Evolutionary conservation across 176 grass and related monocot species (phyloP).

Genomic region (Musa itinerans): DNA sequence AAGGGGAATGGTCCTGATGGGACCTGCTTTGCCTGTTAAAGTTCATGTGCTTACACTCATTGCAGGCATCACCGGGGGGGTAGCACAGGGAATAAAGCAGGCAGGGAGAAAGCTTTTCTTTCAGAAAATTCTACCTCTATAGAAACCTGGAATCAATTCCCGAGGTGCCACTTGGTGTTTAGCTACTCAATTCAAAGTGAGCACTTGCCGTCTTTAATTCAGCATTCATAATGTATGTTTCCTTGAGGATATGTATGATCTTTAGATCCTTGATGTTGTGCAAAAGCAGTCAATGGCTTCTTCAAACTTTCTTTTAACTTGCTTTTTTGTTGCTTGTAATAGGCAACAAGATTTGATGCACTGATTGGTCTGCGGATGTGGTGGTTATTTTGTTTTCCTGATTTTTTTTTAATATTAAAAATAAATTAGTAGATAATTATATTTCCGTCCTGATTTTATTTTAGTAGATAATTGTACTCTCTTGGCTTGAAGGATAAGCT

Average conservation of each 20-base stretch:
- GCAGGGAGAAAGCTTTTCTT: not conserved
- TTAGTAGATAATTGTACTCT: not conserved
- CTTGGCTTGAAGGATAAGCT: too few relatives aligned
- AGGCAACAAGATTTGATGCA: not conserved
- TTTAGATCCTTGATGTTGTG: not conserved
- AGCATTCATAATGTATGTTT: not conserved
- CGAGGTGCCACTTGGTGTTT: not conserved
- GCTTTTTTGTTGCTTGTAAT: not conserved
- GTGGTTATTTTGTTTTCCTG: not conserved
- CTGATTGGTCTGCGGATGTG: too few relatives aligned
- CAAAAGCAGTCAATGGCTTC: not conserved
- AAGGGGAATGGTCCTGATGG: conserved; percentile 2
- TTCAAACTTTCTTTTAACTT: not conserved
- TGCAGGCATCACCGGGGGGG: conserved; percentile 18
- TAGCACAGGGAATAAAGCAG: conserved; percentile 23
- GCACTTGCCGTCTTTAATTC: not conserved
- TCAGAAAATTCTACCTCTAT: conserved; percentile 1
- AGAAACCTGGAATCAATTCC: conserved; percentile 1
- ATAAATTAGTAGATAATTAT: not conserved
- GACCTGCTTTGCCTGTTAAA: conserved; percentile 10
- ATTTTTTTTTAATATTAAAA: not conserved
- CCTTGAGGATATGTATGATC: too few relatives aligned
- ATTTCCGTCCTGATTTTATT: not conserved
- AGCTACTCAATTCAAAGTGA: not conserved
- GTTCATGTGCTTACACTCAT: conserved; percentile 14